Conservation (phyloP, 441 rosid genomes). For the Adansonia gregorii region DNA sequence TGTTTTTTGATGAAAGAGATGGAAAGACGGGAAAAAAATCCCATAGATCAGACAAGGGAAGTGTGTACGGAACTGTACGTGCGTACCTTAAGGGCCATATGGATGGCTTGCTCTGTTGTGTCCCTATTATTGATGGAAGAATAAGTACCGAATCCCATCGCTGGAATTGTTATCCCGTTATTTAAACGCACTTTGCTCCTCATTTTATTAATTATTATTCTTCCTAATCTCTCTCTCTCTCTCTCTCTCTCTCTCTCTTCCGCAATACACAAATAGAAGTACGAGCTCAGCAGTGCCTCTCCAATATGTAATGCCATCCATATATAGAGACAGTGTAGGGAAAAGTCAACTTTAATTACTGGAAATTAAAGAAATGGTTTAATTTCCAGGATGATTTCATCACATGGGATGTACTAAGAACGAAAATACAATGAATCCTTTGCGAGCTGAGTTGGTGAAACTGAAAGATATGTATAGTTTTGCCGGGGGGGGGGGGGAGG, state of each 20-base stretch:
- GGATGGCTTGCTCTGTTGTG: conserved; percentile 60
- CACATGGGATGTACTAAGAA: conserved; percentile 23
- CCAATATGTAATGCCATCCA: too few relatives aligned
- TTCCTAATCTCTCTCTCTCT: conserved; percentile 11
- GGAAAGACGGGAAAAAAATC: too few relatives aligned
- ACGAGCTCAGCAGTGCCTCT: not conserved
- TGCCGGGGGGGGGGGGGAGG: too few relatives aligned
- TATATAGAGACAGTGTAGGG: conserved; percentile 18
- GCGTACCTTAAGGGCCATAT: conserved; percentile 64
- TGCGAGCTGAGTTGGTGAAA: conserved; percentile 15
- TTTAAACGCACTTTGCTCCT: conserved; percentile 58
- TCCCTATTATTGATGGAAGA: conserved; percentile 48
- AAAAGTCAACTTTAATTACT: conserved; percentile 52
- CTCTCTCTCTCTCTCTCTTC: not conserved
- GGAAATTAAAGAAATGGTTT: not conserved
- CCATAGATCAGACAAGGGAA: too few relatives aligned
- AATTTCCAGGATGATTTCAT: conserved; percentile 28
- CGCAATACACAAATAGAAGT: not conserved
- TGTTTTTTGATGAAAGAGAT: too few relatives aligned
- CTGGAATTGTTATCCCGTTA: conserved; percentile 65
- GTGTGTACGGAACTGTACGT: conserved; percentile 8
- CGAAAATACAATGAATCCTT: too few relatives aligned
- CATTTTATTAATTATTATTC: conserved; percentile 26
- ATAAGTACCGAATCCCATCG: conserved; percentile 79
- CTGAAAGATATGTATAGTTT: too few relatives aligned